These are phyloP conservation scores for Tetramitus jugosus DNA, from an alignment of 208 protist species.

Conservation along the genomic window DNA sequence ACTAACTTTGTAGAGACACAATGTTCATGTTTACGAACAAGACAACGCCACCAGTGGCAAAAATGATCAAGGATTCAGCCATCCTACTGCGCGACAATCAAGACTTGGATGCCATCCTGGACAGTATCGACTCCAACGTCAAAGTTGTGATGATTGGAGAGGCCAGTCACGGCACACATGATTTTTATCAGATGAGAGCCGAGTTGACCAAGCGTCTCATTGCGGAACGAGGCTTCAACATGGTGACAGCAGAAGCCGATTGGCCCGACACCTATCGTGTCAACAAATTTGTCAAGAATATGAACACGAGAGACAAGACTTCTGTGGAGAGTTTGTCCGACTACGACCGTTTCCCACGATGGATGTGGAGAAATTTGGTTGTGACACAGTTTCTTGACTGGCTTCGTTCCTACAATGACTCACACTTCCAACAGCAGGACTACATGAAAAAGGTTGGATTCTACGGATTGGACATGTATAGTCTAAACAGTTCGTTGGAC, in stretches of 20 bases:
- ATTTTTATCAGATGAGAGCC: constrained; percentile 28
- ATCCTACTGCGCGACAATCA: too few relatives aligned
- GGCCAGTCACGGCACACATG: constrained; percentile 32
- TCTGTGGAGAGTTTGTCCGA: constrained; percentile 17
- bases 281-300: background rate
- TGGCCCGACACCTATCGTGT: constrained; percentile 27
- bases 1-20: too few relatives aligned
- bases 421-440: too few relatives aligned
- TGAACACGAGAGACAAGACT: background rate
- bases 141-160: constrained; percentile 36
- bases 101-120: too few relatives aligned
- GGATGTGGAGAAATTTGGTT: constrained; percentile 33
- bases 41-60: too few relatives aligned
- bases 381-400: constrained; percentile 29
- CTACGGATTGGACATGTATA: constrained; percentile 34
- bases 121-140: too few relatives aligned
- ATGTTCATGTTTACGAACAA: too few relatives aligned
- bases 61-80: too few relatives aligned
- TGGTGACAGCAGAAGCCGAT: constrained; percentile 26
- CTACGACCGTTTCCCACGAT: constrained; percentile 32
- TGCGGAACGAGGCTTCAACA: constrained; percentile 30
- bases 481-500: constrained; percentile 11
- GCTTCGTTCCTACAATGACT: constrained; percentile 26
- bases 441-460: constrained; percentile 27
- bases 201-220: constrained; percentile 30